Percentiles rank a stretch among this genome's conserved stretches.
These are phyloP conservation scores for Stevia rebaudiana DNA, from an alignment of 140 eudicot species.

Conservation along the genomic window DNA sequence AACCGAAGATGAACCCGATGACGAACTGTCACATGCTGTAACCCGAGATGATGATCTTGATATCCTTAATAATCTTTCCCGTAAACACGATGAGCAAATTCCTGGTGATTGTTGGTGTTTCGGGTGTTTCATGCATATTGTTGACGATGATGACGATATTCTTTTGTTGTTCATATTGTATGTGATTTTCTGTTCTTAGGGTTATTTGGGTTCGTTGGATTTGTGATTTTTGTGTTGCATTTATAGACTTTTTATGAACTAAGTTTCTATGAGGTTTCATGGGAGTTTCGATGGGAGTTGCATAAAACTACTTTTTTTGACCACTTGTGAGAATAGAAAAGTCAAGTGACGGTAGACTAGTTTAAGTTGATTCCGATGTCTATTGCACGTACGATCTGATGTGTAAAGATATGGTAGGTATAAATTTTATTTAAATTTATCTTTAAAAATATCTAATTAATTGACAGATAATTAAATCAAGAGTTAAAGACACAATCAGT, in stretches of 20 bases:
- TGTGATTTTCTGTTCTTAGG: not conserved
- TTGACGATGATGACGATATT: constrained; percentile 20
- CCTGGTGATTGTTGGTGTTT: constrained; percentile 83
- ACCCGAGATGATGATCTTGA: constrained; percentile 31
- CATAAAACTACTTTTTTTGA: constrained; percentile 32
- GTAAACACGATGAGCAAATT: constrained; percentile 69
- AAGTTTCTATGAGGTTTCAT: constrained; percentile 33
- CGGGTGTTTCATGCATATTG: constrained; percentile 68
- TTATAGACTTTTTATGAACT: constrained; percentile 20
- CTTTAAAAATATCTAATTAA: not conserved
- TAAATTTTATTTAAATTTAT: no score
- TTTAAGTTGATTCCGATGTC: constrained; percentile 26
- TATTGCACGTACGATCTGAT: constrained; percentile 15
- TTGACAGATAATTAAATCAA: not conserved
- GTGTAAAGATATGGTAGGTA: not conserved
- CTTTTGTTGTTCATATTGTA: constrained; percentile 20
- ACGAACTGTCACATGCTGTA: constrained; percentile 22
- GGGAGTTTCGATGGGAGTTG: constrained; percentile 32
- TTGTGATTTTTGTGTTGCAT: constrained; percentile 16
- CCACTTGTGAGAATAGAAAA: constrained; percentile 28
- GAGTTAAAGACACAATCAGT: no score
- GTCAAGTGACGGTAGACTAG: constrained; percentile 24
- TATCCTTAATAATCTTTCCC: constrained; percentile 45
- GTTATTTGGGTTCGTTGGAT: constrained; percentile 11
- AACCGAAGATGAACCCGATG: constrained; percentile 38